Conservation (phyloP, 208 protist species). For the Kentomonas sorsogonicus region DNA sequence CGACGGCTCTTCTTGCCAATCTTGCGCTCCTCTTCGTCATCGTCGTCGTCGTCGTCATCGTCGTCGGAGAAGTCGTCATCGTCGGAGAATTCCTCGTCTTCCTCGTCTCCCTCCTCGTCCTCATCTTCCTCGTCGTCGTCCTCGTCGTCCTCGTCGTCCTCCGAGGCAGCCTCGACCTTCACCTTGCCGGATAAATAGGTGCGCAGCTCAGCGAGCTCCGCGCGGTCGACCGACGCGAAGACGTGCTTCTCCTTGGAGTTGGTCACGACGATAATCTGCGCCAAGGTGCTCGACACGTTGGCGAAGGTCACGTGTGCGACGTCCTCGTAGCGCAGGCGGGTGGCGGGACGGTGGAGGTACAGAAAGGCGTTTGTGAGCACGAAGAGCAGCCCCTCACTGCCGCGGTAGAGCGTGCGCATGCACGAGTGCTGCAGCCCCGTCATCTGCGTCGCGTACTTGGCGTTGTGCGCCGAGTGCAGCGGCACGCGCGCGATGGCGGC, state of each 20-base stretch:
- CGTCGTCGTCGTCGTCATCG: slow-evolving; percentile 18
- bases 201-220: slow-evolving; percentile 59
- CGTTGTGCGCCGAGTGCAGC: slow-evolving; percentile 72
- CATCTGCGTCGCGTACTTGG: slow-evolving; percentile 63
- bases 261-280: slow-evolving; percentile 61
- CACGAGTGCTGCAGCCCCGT: slow-evolving; percentile 45
- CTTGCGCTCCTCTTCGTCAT: slow-evolving; percentile 22
- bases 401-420: slow-evolving; percentile 69
- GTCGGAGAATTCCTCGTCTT: slow-evolving; percentile 38
- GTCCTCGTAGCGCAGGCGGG: slow-evolving; percentile 41
- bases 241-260: slow-evolving; percentile 51
- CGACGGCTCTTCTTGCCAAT: slow-evolving; percentile 34
- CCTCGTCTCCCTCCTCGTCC: slow-evolving; percentile 29
- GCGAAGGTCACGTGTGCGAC: slow-evolving; percentile 58
- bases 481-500: slow-evolving; percentile 73
- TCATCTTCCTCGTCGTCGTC: slow-evolving; percentile 46
- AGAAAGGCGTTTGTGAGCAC: too few species aligned
- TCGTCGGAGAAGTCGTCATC: slow-evolving; percentile 30
- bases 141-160: slow-evolving; percentile 47
- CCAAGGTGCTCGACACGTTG: slow-evolving; percentile 53
- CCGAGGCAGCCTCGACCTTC: slow-evolving; percentile 26
- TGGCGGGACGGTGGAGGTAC: too few species aligned
- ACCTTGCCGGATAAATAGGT: slow-evolving; percentile 51
- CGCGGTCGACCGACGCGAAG: slow-evolving; percentile 62
- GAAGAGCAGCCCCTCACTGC: slow-evolving; percentile 64